Percentiles rank a stretch among this genome's conserved stretches.
Evolutionary conservation across 2,329 filamentous ascomycete species (phyloP).

Genomic region (Talaromyces sp.): DNA sequence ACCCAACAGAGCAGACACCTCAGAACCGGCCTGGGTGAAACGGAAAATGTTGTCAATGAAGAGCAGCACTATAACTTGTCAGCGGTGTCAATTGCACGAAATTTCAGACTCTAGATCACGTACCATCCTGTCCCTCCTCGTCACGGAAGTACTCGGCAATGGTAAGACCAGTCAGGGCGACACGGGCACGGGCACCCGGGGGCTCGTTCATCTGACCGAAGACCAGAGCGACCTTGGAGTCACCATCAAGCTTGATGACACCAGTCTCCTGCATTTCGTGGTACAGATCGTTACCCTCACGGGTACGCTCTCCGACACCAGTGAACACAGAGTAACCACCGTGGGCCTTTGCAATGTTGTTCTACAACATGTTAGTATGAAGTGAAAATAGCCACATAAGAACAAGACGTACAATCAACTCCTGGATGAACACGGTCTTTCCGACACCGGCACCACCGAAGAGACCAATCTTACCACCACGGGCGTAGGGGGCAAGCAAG

Average conservation of each 20-base stretch:
- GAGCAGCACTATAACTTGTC: slow-evolving; percentile 64
- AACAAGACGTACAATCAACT: slow-evolving; percentile 69
- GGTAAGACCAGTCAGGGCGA: slow-evolving; percentile 81
- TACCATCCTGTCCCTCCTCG: slow-evolving; percentile 79
- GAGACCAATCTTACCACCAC: slow-evolving; percentile 99
- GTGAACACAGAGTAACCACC: slow-evolving; percentile 99
- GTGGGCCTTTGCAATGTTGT: slow-evolving; percentile 99
- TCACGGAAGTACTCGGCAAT: slow-evolving; percentile 72
- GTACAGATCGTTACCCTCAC: slow-evolving; percentile 99
- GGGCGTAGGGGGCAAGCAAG: slow-evolving; percentile 95
- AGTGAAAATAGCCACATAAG: too few relatives aligned
- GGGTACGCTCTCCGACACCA: slow-evolving; percentile 99
- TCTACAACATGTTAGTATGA: slow-evolving; percentile 48
- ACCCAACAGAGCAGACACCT: slow-evolving; percentile 98
- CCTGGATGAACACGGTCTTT: slow-evolving; percentile 99
- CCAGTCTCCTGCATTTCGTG: slow-evolving; percentile 99
- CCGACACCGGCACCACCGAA: slow-evolving; percentile 99
- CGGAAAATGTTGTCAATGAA: slow-evolving; percentile 99
- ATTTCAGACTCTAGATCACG: slow-evolving; percentile 27
- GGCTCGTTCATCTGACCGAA: slow-evolving; percentile 99
- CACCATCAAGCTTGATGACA: slow-evolving; percentile 98
- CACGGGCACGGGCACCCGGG: slow-evolving; percentile 98
- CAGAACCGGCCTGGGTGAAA: slow-evolving; percentile 99
- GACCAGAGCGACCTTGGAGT: slow-evolving; percentile 98
- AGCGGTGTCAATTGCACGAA: too few relatives aligned